Conservation (phyloP, 768 basidiomycete species). For the Gelatoporia subvermispora region DNA sequence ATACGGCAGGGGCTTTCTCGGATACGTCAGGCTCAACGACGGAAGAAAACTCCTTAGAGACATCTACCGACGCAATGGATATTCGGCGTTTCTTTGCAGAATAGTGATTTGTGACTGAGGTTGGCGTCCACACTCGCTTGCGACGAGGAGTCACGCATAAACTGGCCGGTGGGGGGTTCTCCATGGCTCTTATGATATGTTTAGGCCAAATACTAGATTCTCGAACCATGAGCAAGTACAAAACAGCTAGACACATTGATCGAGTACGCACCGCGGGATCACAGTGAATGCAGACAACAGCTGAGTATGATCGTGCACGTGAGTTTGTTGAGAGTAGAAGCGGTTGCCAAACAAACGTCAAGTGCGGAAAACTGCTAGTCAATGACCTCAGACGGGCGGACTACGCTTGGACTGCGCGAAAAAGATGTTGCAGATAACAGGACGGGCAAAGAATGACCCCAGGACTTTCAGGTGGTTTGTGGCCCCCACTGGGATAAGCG, state of each 20-base stretch:
- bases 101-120: slow-evolving; percentile 2
- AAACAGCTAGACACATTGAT: no score
- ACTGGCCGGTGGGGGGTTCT: not conserved
- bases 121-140: slow-evolving; percentile 2
- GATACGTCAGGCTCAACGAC: not conserved
- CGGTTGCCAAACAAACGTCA: not conserved
- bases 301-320: not conserved
- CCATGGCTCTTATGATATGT: not conserved
- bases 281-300: not conserved
- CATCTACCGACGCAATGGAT: not conserved
- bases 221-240: no score
- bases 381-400: no score
- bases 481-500: no score
- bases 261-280: no score
- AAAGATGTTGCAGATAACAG: no score
- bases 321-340: not conserved
- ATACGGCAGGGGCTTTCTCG: not conserved
- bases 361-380: no score
- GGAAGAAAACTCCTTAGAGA: not conserved
- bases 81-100: slow-evolving; percentile 3
- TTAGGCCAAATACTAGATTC: no score
- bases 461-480: no score
- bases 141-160: slow-evolving; percentile 1
- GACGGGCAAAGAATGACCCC: no score
- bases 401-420: no score